Evolutionary conservation across 1,284 basidiomycete genomes (phyloP), one percentile per base, ranked within the genome.

Genomic region (Leccinum cinnamomeum): DNA sequence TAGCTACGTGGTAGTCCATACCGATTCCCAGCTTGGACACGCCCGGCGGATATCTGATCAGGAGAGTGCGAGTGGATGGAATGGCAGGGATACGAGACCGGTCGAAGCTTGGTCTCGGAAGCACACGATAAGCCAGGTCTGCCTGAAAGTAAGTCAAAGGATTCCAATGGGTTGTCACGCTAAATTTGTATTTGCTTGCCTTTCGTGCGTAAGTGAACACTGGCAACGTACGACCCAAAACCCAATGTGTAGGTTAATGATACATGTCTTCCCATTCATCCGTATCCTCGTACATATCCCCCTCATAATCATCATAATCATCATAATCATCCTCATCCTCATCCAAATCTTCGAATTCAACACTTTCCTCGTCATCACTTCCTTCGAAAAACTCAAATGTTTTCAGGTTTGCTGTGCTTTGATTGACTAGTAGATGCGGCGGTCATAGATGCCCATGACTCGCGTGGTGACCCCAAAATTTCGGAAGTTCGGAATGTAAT

Each of bases 331-430:
- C 55, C 23, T 35, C 33, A 2, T 72, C 74, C 41, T 67, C 67
- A 2, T 66, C 55, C 23, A 51, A 18, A 51, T 70, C 73, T 0
- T 63, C 70, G 5, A 65, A 69, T 11, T 65, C 63, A 6, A 65
- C 61, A 10, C 71, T 69, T 2, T 70, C 63, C 16, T 77, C 75
- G 25, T 81, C 81, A 25, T 79, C 79, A 62, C 81, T 81, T 16
- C 79, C 78, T 63, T 81, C 80, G 61, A 82, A 86, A 62, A 77
- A 79, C 8, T 80, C 81, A 16, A 88, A 75, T 33, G 71, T 73
- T 60, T 82, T 78, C 59, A 86, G 50, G 63, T 84, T 75, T 35
- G 5, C 11, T 35, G 5, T 35, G 33, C 33, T 35, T 35, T 35
- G 33, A 23, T 35, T 5, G 33, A 5, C 33, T 35, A 5, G 11